Evolutionary conservation across 306 rosid genomes (phyloP).

Genomic region (Prinsepia uniflora): DNA sequence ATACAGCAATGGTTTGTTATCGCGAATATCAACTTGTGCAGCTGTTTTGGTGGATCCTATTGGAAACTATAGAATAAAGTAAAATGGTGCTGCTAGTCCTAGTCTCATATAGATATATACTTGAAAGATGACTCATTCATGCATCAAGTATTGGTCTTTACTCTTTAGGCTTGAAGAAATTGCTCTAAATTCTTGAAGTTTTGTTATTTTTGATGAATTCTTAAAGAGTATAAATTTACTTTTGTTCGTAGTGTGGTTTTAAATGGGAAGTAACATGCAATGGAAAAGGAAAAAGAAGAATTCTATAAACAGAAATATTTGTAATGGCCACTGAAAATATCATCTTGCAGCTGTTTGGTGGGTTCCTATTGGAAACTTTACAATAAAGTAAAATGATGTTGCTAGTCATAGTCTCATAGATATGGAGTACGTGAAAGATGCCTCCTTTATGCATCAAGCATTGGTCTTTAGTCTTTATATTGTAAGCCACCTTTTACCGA

Average conservation of each 20-base stretch:
- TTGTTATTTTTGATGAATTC: too few species aligned
- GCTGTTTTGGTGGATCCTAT: constrained; percentile 6
- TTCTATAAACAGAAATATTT: not conserved
- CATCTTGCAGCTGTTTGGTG: constrained; percentile 1
- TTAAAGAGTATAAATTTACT: not conserved
- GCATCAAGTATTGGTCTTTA: not conserved
- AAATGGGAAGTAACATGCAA: not conserved
- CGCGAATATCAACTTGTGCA: not conserved
- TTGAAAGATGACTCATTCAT: constrained; percentile 3
- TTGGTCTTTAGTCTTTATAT: not conserved
- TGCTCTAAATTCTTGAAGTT: not conserved
- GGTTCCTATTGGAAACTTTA: constrained; percentile 8
- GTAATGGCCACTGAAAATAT: not conserved
- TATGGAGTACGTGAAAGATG: not conserved
- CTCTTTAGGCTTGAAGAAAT: not conserved
- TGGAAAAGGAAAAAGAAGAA: not conserved
- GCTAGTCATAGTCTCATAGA: not conserved
- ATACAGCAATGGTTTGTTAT: not conserved
- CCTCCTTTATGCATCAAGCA: not conserved
- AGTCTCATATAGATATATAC: not conserved
- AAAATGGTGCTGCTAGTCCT: not conserved
- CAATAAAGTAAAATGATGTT: not conserved
- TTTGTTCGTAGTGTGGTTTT: not conserved
- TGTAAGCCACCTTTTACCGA: not conserved
- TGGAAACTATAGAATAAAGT: not conserved